These are phyloP conservation scores for Ustanciosporium gigantosporum DNA, from an alignment of 1,284 basidiomycete genomes.

Conservation along the genomic window DNA sequence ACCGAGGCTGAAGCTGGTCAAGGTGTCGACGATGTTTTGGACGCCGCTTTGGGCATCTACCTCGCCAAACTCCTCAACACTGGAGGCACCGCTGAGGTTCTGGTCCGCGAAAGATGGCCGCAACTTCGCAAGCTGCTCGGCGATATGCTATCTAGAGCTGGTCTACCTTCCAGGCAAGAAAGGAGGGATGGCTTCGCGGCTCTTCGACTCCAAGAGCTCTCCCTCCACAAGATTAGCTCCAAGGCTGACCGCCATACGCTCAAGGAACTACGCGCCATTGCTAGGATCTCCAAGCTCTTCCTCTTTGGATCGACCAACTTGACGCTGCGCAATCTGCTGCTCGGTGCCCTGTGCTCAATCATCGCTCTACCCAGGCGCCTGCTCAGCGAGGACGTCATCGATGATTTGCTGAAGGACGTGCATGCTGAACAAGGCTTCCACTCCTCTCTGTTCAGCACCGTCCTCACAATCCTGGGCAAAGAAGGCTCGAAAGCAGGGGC, in stretches of 20 bases:
- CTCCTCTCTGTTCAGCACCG: constrained; percentile 7
- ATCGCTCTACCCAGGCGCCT: constrained; percentile 25
- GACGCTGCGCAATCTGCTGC: constrained; percentile 29
- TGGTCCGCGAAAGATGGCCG: constrained; percentile 17
- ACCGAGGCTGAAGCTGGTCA: constrained; percentile 23
- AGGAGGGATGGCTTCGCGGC: constrained; percentile 29
- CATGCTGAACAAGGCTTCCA: constrained; percentile 1
- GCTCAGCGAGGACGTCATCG: constrained; percentile 9
- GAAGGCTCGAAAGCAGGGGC: not conserved
- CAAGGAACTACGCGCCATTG: constrained; percentile 23
- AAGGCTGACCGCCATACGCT: constrained; percentile 15
- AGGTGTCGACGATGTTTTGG: constrained; percentile 30
- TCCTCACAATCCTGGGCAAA: not conserved
- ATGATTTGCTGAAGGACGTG: constrained; percentile 6
- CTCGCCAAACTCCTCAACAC: constrained; percentile 23
- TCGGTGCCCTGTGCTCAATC: constrained; percentile 21
- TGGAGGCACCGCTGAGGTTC: constrained; percentile 9
- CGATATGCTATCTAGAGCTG: constrained; percentile 8
- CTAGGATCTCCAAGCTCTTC: constrained; percentile 29
- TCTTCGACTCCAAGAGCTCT: constrained; percentile 21
- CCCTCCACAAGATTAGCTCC: constrained; percentile 17
- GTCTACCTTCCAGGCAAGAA: not conserved
- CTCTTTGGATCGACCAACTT: constrained; percentile 8
- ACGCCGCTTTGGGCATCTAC: constrained; percentile 24
- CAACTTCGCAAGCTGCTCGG: constrained; percentile 11